These are phyloP conservation scores for Vaccinium darrowii DNA, from an alignment of 148 eudicot species.

Conservation along the genomic window DNA sequence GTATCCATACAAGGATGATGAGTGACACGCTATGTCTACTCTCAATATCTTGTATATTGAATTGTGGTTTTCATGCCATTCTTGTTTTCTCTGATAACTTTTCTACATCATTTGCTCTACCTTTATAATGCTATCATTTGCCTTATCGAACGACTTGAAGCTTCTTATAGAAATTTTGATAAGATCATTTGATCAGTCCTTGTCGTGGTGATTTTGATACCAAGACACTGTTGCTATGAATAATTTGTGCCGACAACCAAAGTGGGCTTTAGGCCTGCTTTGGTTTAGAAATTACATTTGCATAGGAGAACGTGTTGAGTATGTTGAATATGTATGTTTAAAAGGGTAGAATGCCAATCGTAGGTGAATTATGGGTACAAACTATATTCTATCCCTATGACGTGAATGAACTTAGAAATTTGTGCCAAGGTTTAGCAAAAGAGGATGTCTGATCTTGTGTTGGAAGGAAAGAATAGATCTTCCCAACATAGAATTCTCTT, in stretches of 20 bases:
- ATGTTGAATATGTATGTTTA: background rate
- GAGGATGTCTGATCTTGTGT: background rate
- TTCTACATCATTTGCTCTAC: background rate
- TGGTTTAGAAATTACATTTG: background rate
- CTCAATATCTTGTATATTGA: slow-evolving; percentile 8
- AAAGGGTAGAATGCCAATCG: background rate
- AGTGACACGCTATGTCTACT: slow-evolving; percentile 34
- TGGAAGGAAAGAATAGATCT: background rate
- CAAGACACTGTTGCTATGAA: background rate
- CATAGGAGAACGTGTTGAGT: background rate
- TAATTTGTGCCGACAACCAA: background rate
- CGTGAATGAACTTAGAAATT: background rate
- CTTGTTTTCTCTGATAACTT: background rate
- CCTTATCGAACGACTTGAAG: background rate
- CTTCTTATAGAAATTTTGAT: background rate
- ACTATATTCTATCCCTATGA: too few species aligned
- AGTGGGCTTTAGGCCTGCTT: background rate
- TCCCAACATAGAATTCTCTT: background rate
- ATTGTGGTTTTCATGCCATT: background rate
- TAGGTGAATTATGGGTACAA: background rate
- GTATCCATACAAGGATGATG: slow-evolving; percentile 98
- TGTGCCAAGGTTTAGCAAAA: background rate
- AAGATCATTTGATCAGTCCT: background rate
- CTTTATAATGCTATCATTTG: background rate
- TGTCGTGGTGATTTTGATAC: background rate